Evolutionary conservation across 2,329 filamentous ascomycete species (phyloP).

Genomic region (Sarocladium strictum): DNA sequence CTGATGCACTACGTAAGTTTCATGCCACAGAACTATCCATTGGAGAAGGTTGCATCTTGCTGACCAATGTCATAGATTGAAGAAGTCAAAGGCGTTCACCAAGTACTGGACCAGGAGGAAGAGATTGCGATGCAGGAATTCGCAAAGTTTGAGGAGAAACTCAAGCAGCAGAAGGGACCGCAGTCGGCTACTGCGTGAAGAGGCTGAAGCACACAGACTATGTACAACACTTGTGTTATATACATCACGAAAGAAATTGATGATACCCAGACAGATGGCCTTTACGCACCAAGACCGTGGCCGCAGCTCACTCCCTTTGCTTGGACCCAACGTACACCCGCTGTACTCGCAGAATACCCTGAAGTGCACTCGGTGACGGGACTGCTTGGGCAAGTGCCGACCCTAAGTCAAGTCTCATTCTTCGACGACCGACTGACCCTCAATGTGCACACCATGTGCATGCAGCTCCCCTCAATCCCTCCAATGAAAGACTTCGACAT

Average conservation of each 20-base stretch:
- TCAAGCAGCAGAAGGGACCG: constrained; percentile 46
- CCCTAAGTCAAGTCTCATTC: too few relatives aligned
- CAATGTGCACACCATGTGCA: too few relatives aligned
- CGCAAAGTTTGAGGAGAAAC: constrained; percentile 87
- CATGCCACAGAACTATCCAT: not conserved
- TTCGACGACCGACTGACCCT: too few relatives aligned
- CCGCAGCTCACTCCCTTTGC: too few relatives aligned
- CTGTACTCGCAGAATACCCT: too few relatives aligned
- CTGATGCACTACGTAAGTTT: constrained; percentile 84
- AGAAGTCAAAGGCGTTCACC: constrained; percentile 87
- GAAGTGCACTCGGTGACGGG: too few relatives aligned
- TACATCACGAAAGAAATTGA: not conserved
- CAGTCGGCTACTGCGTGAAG: not conserved
- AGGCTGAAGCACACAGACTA: not conserved
- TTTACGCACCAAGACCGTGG: too few relatives aligned
- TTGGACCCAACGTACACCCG: too few relatives aligned
- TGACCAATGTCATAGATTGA: constrained; percentile 62
- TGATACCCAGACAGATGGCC: constrained; percentile 13
- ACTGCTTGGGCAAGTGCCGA: too few relatives aligned
- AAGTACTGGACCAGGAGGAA: constrained; percentile 88
- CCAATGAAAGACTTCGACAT: too few relatives aligned
- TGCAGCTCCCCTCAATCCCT: too few relatives aligned
- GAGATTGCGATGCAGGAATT: constrained; percentile 84
- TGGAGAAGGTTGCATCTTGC: not conserved
- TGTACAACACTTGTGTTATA: constrained; percentile 3